Evolutionary conservation across 257 asterid genomes (phyloP).

Genomic region (Catharanthus roseus): DNA sequence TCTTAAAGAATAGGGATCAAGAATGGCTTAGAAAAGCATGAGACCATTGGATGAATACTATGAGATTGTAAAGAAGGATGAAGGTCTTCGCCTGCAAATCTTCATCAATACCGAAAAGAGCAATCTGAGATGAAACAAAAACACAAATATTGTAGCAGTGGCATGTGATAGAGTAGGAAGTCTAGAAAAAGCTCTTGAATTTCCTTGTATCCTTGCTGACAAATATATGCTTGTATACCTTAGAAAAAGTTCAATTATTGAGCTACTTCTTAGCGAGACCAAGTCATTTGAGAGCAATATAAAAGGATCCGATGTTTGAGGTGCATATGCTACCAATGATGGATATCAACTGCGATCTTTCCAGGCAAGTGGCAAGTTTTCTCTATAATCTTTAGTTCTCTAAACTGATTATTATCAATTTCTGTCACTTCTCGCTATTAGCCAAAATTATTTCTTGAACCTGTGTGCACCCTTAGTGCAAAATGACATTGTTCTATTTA

Average conservation of each 20-base stretch:
- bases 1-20: slow-evolving; percentile 44
- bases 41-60: slow-evolving; percentile 62
- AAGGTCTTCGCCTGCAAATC: slow-evolving; percentile 39
- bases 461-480: too few relatives aligned
- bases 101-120: slow-evolving; percentile 32
- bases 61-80: slow-evolving; percentile 33
- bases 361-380: slow-evolving; percentile 73
- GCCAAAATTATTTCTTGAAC: too few relatives aligned
- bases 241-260: slow-evolving; percentile 46
- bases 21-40: slow-evolving; percentile 38
- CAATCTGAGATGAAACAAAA: slow-evolving; percentile 20
- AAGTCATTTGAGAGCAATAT: slow-evolving; percentile 61
- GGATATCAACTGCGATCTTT: slow-evolving; percentile 24
- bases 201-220: slow-evolving; percentile 56
- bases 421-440: too few relatives aligned
- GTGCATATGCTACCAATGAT: slow-evolving; percentile 36
- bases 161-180: slow-evolving; percentile 31
- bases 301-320: slow-evolving; percentile 55
- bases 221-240: slow-evolving; percentile 67
- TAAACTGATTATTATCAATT: neutral
- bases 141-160: slow-evolving; percentile 27
- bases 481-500: too few relatives aligned
- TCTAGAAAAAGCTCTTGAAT: slow-evolving; percentile 23
- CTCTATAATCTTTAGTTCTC: neutral
- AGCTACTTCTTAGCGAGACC: slow-evolving; percentile 53